Evolutionary conservation across 768 basidiomycete species (phyloP).

Genomic region (Tephrocybe rancida): DNA sequence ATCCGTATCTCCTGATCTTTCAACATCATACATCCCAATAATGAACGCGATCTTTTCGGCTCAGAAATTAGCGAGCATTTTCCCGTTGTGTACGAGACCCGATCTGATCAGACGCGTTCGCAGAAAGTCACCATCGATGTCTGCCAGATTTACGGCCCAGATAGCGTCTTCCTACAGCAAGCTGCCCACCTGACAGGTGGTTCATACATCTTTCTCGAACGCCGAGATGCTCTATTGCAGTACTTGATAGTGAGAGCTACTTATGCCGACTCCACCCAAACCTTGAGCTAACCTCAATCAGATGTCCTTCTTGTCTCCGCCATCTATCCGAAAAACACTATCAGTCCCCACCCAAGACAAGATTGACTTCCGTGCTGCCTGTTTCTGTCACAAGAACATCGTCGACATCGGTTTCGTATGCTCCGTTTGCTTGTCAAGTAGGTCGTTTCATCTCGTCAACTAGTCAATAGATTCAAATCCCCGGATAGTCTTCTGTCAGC

Average conservation of each 20-base stretch:
- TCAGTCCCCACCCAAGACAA: slow-evolving; percentile 91
- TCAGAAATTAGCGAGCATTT: slow-evolving; percentile 80
- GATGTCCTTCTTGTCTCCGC: slow-evolving; percentile 75
- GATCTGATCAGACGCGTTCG: background rate
- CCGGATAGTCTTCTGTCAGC: slow-evolving; percentile 87
- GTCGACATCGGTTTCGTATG: slow-evolving; percentile 98
- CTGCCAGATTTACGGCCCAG: slow-evolving; percentile 86
- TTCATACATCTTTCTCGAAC: slow-evolving; percentile 84
- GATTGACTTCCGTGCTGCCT: slow-evolving; percentile 96
- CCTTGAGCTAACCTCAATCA: slow-evolving; percentile 31
- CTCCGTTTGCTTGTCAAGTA: slow-evolving; percentile 97
- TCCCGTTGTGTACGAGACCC: background rate
- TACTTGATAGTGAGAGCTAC: slow-evolving; percentile 67
- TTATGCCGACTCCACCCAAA: slow-evolving; percentile 6
- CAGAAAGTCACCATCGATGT: slow-evolving; percentile 98
- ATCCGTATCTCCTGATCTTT: slow-evolving; percentile 89
- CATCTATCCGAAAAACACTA: slow-evolving; percentile 71
- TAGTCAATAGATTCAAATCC: background rate
- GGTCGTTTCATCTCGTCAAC: slow-evolving; percentile 32
- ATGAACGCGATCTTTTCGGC: slow-evolving; percentile 99
- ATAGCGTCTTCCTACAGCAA: slow-evolving; percentile 96
- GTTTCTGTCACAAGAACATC: slow-evolving; percentile 98
- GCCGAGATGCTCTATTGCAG: slow-evolving; percentile 86
- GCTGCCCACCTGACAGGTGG: slow-evolving; percentile 95
- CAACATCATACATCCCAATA: slow-evolving; percentile 92